These are phyloP conservation scores for Paxillus ammoniavirescens DNA, from an alignment of 768 basidiomycete species.

Conservation along the genomic window DNA sequence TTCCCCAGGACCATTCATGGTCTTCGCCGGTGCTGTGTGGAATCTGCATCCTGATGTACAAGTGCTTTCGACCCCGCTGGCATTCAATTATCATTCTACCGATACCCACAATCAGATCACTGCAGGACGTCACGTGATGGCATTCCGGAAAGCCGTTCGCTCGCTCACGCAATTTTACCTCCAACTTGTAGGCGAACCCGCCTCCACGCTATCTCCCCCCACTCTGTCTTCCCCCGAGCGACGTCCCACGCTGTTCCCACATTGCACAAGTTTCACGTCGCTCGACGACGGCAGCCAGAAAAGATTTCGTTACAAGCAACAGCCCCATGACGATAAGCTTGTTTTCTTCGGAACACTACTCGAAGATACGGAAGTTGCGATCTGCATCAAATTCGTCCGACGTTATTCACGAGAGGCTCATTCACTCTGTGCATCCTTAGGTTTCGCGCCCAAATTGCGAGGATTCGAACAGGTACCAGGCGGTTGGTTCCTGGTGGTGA, in stretches of 20 bases:
- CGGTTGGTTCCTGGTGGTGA: conserved; percentile 34
- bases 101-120: conserved; percentile 6
- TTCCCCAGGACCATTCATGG: conserved; percentile 23
- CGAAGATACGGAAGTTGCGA: conserved; percentile 3
- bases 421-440: conserved; percentile 13
- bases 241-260: background rate
- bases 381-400: conserved; percentile 31
- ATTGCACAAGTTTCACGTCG: conserved; percentile 9
- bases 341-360: conserved; percentile 6
- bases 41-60: conserved; percentile 21
- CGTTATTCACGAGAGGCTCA: conserved; percentile 29
- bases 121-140: conserved; percentile 22
- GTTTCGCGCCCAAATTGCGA: conserved; percentile 25
- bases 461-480: conserved; percentile 27
- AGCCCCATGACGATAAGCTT: conserved; percentile 2
- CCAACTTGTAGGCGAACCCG: no score
- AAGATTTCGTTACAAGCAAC: conserved; percentile 15
- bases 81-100: conserved; percentile 21
- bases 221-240: no score
- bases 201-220: no score
- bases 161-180: conserved; percentile 26
- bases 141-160: conserved; percentile 23
- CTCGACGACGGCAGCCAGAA: conserved; percentile 1
- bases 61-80: conserved; percentile 24
- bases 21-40: conserved; percentile 28